phyloP scores from a whole-genome alignment of 352 stramenopile genomes.

The Globisporangium irregulare region DNA sequence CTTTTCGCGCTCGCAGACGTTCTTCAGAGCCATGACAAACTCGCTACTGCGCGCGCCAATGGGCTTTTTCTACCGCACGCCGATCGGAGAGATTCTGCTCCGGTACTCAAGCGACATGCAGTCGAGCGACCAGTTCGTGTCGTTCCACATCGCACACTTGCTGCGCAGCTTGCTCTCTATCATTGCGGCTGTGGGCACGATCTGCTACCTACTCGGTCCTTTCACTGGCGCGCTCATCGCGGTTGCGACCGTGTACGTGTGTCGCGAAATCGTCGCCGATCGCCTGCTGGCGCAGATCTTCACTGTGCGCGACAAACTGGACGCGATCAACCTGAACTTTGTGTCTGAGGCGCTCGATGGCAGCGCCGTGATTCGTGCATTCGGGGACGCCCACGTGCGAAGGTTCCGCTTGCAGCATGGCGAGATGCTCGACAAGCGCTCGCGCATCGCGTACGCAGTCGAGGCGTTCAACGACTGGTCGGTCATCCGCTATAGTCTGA shows the following conservation, averaged over 20 bases:
- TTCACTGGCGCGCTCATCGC: conserved; percentile 22
- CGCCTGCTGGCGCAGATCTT: conserved; percentile 34
- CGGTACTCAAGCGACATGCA: conserved; percentile 38
- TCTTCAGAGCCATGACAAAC: conserved; percentile 30
- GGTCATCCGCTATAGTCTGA: conserved; percentile 32
- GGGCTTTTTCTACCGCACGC: conserved; percentile 35
- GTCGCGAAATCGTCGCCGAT: conserved; percentile 30
- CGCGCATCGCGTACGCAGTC: conserved; percentile 26
- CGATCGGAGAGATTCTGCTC: conserved; percentile 35
- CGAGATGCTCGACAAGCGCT: conserved; percentile 32
- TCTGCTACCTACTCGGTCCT: conserved; percentile 32
- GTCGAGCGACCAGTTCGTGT: conserved; percentile 28
- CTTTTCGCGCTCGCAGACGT: conserved; percentile 20
- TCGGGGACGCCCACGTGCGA: conserved; percentile 26
- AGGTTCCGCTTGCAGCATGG: conserved; percentile 28
- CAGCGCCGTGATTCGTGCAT: conserved; percentile 35
- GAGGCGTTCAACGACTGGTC: conserved; percentile 33
- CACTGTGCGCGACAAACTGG: conserved; percentile 25
- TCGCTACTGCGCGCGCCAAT: conserved; percentile 31
- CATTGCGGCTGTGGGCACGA: conserved; percentile 24
- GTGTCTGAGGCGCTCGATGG: conserved; percentile 42
- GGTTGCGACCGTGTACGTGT: conserved; percentile 25
- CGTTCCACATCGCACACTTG: conserved; percentile 27
- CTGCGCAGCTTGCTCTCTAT: conserved; percentile 31
- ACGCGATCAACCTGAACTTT: conserved; percentile 31